Evolutionary conservation across 2,329 filamentous ascomycete genomes (phyloP).

Genomic region (Fusarium veterinarium): DNA sequence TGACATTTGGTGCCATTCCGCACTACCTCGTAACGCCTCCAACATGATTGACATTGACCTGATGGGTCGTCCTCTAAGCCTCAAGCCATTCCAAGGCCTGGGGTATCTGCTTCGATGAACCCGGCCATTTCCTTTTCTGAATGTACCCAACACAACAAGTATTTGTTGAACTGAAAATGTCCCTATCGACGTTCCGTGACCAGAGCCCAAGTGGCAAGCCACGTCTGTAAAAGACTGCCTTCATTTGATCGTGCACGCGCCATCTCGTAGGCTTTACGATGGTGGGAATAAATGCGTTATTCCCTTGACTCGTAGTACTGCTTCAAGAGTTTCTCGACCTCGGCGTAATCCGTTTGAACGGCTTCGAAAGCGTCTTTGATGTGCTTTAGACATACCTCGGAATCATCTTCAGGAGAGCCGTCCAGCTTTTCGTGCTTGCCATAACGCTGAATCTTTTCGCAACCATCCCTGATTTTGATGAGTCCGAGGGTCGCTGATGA

Average conservation of each 20-base stretch:
- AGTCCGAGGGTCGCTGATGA: constrained; percentile 95
- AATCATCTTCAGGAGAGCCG: constrained; percentile 74
- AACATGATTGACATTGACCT: constrained; percentile 19
- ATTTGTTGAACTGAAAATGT: constrained; percentile 16
- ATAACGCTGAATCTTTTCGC: constrained; percentile 96
- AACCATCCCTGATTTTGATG: constrained; percentile 89
- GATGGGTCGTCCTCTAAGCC: constrained; percentile 29
- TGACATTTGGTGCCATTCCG: not conserved
- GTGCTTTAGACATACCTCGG: constrained; percentile 73
- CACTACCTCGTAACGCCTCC: constrained; percentile 14
- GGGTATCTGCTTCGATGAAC: constrained; percentile 39
- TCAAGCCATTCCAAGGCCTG: constrained; percentile 28
- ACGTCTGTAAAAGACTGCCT: constrained; percentile 13
- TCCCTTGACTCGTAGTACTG: constrained; percentile 66
- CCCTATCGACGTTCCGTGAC: not conserved
- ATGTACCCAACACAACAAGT: constrained; percentile 26
- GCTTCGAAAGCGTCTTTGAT: constrained; percentile 76
- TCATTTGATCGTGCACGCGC: not conserved
- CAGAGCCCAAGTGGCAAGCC: not conserved
- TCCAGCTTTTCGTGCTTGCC: constrained; percentile 85
- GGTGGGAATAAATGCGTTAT: constrained; percentile 12
- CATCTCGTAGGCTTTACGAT: constrained; percentile 15
- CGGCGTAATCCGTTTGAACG: constrained; percentile 81
- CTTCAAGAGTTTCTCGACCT: constrained; percentile 76
- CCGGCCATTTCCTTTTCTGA: constrained; percentile 26